A percentile compares a stretch with the other conserved stretches of the same genome.
Conservation (phyloP, 768 basidiomycete species). For the Rhizopogon vinicolor region DNA sequence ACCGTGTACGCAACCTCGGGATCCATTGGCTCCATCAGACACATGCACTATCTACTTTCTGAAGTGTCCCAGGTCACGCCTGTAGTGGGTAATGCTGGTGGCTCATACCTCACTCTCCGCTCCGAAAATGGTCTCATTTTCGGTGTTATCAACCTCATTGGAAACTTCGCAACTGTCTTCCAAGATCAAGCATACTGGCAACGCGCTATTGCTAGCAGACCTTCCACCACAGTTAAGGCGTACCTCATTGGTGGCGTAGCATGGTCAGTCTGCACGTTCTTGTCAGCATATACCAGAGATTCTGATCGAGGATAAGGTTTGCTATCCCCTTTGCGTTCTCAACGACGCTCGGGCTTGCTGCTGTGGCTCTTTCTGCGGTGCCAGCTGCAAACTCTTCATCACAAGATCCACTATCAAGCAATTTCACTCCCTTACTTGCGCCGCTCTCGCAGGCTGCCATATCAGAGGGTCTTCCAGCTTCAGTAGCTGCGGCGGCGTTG, state of each 20-base stretch:
- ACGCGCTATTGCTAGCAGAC: slow-evolving; percentile 83
- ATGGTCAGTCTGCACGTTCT: slow-evolving; percentile 46
- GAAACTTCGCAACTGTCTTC: slow-evolving; percentile 71
- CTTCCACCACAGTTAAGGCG: slow-evolving; percentile 83
- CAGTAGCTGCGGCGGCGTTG: slow-evolving; percentile 79
- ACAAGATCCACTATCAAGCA: slow-evolving; percentile 45
- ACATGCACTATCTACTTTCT: slow-evolving; percentile 80
- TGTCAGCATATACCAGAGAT: neutral
- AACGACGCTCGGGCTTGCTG: slow-evolving; percentile 83
- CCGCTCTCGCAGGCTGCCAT: slow-evolving; percentile 57
- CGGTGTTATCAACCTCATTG: slow-evolving; percentile 83
- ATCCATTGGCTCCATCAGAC: slow-evolving; percentile 72
- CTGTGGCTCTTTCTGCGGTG: slow-evolving; percentile 67
- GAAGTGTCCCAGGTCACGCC: slow-evolving; percentile 50
- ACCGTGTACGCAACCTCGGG: slow-evolving; percentile 77
- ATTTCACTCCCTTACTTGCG: slow-evolving; percentile 35
- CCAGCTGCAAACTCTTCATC: slow-evolving; percentile 22
- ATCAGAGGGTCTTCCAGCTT: slow-evolving; percentile 83
- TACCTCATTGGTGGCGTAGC: slow-evolving; percentile 86
- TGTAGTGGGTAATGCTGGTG: slow-evolving; percentile 77
- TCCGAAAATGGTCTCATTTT: slow-evolving; percentile 78
- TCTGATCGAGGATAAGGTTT: slow-evolving; percentile 42
- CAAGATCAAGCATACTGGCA: slow-evolving; percentile 86
- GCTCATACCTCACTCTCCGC: slow-evolving; percentile 80
- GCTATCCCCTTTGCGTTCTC: slow-evolving; percentile 85